A percentile compares a stretch with the other conserved stretches of the same genome.
phyloP scores from a whole-genome alignment of 352 stramenopile genomes.

The Phytophthora citricola region DNA sequence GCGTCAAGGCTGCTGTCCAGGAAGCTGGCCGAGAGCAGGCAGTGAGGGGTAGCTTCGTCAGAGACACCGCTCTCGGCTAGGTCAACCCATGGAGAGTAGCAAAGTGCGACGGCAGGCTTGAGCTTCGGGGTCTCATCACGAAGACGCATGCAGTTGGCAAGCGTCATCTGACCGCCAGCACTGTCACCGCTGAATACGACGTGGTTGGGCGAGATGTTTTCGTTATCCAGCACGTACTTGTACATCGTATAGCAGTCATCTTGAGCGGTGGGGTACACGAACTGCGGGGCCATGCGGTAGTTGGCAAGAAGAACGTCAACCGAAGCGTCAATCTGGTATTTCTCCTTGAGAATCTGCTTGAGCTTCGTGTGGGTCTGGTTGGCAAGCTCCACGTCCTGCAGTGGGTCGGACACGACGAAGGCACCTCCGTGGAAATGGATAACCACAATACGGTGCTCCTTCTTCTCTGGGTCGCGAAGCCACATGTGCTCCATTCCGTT shows the following conservation, averaged over 20 bases:
- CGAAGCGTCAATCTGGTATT: slow-evolving; percentile 23
- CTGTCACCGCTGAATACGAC: slow-evolving; percentile 31
- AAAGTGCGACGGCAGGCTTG: slow-evolving; percentile 12
- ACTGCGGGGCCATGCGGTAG: slow-evolving; percentile 28
- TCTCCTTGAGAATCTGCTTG: slow-evolving; percentile 31
- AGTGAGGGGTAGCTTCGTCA: slow-evolving; percentile 30
- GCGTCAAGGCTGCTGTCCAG: slow-evolving; percentile 26
- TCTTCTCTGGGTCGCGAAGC: slow-evolving; percentile 23
- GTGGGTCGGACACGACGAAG: slow-evolving; percentile 30
- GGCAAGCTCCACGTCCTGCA: slow-evolving; percentile 33
- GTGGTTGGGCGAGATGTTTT: slow-evolving; percentile 17
- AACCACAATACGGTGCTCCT: slow-evolving; percentile 25
- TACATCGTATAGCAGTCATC: slow-evolving; percentile 30
- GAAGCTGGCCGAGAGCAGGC: slow-evolving; percentile 27
- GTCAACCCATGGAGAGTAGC: slow-evolving; percentile 29
- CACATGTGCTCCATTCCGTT: slow-evolving; percentile 32
- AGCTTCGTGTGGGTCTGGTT: slow-evolving; percentile 34
- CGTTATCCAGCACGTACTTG: slow-evolving; percentile 25
- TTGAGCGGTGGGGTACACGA: slow-evolving; percentile 25
- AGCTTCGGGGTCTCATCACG: slow-evolving; percentile 12
- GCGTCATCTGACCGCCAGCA: slow-evolving; percentile 27
- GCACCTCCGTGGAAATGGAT: slow-evolving; percentile 34
- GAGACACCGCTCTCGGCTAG: slow-evolving; percentile 27
- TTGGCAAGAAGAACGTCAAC: slow-evolving; percentile 30
- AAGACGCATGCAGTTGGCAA: slow-evolving; percentile 27